Conservation (phyloP, 495 filamentous ascomycete genomes). For the Hyaloscypha bicolor region DNA sequence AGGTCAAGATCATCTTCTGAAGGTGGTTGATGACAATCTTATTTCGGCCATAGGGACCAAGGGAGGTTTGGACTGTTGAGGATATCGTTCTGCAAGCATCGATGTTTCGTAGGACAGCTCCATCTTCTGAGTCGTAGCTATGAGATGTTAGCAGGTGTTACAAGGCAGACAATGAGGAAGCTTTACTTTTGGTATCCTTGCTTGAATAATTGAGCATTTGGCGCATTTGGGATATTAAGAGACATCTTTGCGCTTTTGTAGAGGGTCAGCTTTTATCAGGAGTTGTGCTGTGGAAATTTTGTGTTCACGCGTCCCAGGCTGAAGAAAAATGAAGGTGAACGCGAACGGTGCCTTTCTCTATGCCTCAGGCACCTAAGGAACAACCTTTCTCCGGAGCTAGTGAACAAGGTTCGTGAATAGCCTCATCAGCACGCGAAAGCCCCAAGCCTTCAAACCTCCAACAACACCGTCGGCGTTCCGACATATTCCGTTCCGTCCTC, state of each 20-base stretch:
- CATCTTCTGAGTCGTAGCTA: slow-evolving; percentile 98
- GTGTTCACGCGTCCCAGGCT: background rate
- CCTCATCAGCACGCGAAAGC: background rate
- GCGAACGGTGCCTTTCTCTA: background rate
- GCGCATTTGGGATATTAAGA: slow-evolving; percentile 89
- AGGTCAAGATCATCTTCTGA: slow-evolving; percentile 99
- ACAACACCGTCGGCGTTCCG: background rate
- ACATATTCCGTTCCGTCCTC: background rate
- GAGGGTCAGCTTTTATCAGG: slow-evolving; percentile 12
- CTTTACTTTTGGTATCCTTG: slow-evolving; percentile 92
- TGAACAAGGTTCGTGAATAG: background rate
- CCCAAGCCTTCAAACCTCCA: background rate
- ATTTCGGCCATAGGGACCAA: slow-evolving; percentile 97
- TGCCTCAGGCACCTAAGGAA: background rate
- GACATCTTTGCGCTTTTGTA: slow-evolving; percentile 66
- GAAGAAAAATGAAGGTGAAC: background rate
- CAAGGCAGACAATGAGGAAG: slow-evolving; percentile 18
- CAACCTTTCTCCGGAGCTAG: background rate
- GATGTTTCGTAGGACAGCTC: slow-evolving; percentile 96
- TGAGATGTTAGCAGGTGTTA: slow-evolving; percentile 27
- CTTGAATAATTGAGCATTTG: slow-evolving; percentile 93
- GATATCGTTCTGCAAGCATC: slow-evolving; percentile 97
- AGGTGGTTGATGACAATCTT: slow-evolving; percentile 99
- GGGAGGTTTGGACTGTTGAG: slow-evolving; percentile 91
- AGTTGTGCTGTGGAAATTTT: background rate